phyloP scores from a whole-genome alignment of 129 eudicot genomes.

The Centaurea solstitialis region DNA sequence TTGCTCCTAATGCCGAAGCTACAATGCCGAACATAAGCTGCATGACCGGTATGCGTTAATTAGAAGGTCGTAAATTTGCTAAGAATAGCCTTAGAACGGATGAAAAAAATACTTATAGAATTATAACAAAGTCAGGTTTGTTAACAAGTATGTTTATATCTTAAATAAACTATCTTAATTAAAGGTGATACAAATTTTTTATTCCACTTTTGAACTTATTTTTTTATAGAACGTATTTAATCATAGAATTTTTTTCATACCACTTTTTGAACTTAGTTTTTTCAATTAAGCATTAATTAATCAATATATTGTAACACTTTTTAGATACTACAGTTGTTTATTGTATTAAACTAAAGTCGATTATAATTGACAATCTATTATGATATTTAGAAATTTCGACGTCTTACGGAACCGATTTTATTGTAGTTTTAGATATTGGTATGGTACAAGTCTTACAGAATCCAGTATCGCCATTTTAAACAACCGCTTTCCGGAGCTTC shows the following conservation, averaged over 20 bases:
- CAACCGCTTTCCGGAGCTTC: slow-evolving; percentile 33
- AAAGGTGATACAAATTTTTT: background rate
- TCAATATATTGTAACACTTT: too few species aligned
- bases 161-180: background rate
- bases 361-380: too few species aligned
- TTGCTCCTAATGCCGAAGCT: slow-evolving; percentile 75
- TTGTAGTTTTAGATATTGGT: background rate
- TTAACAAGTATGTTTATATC: background rate
- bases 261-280: background rate
- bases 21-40: slow-evolving; percentile 73
- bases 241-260: background rate
- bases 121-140: background rate
- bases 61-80: background rate
- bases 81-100: background rate
- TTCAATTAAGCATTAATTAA: too few species aligned
- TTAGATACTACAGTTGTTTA: too few species aligned
- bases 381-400: background rate
- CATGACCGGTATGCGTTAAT: background rate
- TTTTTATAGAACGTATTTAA: background rate
- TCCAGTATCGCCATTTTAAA: slow-evolving; percentile 53
- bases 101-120: background rate
- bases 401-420: background rate
- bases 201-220: background rate
- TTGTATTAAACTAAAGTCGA: too few species aligned
- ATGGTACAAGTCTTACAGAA: slow-evolving; percentile 49